Base-by-base conservation (phyloP, 1,139 yeast species). In the Kurtzmaniella quercitrusa region DNA sequence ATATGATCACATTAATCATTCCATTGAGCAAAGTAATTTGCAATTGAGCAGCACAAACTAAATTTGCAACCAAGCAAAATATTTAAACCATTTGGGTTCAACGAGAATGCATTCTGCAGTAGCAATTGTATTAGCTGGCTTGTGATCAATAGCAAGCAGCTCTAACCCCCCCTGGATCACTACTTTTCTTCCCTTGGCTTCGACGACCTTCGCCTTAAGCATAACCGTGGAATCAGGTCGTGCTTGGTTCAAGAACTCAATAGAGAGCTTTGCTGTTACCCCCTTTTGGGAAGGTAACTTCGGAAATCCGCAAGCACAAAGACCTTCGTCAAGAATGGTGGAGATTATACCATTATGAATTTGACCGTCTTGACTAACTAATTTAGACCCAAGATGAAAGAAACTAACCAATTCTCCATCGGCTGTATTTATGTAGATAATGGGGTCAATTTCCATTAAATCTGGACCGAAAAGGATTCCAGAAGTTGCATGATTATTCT, bases 341-440 rank as follows among this genome's bases (percentile, higher is more conserved):
- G 96, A 80, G 2, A 91, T 66, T 3, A 91, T 73, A 0, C 98
- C 98, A 51, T 93, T 91, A 57, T 93, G 98, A 27, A 93, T 77
- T 43, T 81, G 79, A 0, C 89, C 89, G 47, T 81, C 85, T 50
- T 81, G 80, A 40, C 87, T 85, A 9, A 82, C 72, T 34, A 91
- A 62, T 39, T 75, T 73, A 3, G 68, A 60, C 0, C 97, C 97
- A 41, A 90, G 62, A 53, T 87, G 89, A 56, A 82, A 82, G 56
- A 85, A 82, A 6, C 81, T 78, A 4, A 73, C 72, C 46, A 84
- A 55, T 49, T 77, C 76, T 2, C 79, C 78, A 1, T 67, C 63
- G 14, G 64, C 52, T 14, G 62, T 62, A 54, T 82, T 71, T 39
- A 69, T 54, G 55, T 82, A 79, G 7, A 81, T 67, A 14, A 83